These are phyloP conservation scores for Evansstolkia leycettana DNA, from an alignment of 495 filamentous ascomycete genomes.

Conservation along the genomic window DNA sequence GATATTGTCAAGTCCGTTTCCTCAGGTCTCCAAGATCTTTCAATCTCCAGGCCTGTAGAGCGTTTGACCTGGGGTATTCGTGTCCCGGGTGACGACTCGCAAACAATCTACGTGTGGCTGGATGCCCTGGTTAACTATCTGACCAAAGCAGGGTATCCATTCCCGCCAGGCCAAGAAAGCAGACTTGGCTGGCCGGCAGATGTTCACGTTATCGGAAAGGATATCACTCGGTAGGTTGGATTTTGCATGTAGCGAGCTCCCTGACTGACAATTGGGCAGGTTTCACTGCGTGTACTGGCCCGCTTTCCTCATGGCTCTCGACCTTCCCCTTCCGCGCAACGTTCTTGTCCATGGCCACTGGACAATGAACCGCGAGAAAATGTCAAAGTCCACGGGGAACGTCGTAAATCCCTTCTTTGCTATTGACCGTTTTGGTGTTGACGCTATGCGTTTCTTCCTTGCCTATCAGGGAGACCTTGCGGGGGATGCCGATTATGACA, in stretches of 20 bases:
- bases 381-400: constrained; percentile 92
- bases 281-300: constrained; percentile 99
- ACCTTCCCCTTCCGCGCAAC: constrained; percentile 67
- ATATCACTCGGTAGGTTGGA: constrained; percentile 61
- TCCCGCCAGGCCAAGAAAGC: constrained; percentile 51
- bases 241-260: background rate
- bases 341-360: constrained; percentile 88
- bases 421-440: constrained; percentile 75
- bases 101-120: constrained; percentile 97
- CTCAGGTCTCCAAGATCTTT: constrained; percentile 69
- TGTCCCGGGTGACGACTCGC: constrained; percentile 69
- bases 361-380: constrained; percentile 81
- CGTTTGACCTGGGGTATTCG: constrained; percentile 82
- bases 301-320: constrained; percentile 82
- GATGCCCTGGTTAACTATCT: constrained; percentile 93
- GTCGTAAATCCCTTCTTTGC: constrained; percentile 93
- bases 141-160: constrained; percentile 75
- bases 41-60: constrained; percentile 69
- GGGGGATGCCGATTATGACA: constrained; percentile 75
- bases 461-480: constrained; percentile 60
- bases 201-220: constrained; percentile 87
- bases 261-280: constrained; percentile 16
- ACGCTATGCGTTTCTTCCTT: constrained; percentile 81
- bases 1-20: constrained; percentile 57
- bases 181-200: constrained; percentile 77